A percentile compares a stretch with the other conserved stretches of the same genome.
phyloP scores from a whole-genome alignment of 1,284 basidiomycete genomes.

The Moesziomyces antarcticus region DNA sequence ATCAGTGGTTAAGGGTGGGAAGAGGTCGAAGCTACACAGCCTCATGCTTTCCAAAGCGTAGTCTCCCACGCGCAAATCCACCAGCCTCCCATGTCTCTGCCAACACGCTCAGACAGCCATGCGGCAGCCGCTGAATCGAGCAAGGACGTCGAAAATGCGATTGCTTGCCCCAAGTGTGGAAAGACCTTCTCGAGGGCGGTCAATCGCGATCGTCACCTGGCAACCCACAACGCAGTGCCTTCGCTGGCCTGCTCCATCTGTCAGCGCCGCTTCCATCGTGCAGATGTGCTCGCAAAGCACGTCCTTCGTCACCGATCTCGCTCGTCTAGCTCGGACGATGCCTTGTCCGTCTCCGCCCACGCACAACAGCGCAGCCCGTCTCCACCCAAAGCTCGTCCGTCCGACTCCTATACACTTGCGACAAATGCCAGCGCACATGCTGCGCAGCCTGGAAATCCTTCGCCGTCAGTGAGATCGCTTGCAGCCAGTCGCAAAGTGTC shows the following conservation, averaged over 20 bases:
- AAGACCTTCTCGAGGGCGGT: constrained; percentile 2
- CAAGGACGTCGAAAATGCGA: neutral
- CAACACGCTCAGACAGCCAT: neutral
- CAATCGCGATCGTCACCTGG: constrained; percentile 7
- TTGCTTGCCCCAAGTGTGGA: constrained; percentile 3
- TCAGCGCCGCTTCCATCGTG: constrained; percentile 1
- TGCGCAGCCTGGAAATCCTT: neutral
- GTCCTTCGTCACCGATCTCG: neutral
- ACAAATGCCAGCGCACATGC: neutral
- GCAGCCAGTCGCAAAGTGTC: neutral
- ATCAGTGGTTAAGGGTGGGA: too few species aligned
- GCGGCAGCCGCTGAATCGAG: neutral
- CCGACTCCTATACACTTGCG: neutral
- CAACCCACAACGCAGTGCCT: neutral
- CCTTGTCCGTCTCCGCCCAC: too few species aligned
- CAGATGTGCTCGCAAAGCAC: constrained; percentile 5
- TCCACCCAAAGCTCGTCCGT: too few species aligned
- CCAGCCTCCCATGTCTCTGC: too few species aligned
- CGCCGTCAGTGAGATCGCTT: neutral
- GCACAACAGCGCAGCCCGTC: too few species aligned
- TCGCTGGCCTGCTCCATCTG: constrained; percentile 1
- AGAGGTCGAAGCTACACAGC: too few species aligned
- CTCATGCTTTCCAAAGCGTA: too few species aligned
- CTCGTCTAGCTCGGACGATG: too few species aligned
- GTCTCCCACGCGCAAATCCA: too few species aligned